A percentile compares a stretch with the other conserved stretches of the same genome.
phyloP scores from a whole-genome alignment of 345 rosid species.

The Cardamine chenopodiifolia region DNA sequence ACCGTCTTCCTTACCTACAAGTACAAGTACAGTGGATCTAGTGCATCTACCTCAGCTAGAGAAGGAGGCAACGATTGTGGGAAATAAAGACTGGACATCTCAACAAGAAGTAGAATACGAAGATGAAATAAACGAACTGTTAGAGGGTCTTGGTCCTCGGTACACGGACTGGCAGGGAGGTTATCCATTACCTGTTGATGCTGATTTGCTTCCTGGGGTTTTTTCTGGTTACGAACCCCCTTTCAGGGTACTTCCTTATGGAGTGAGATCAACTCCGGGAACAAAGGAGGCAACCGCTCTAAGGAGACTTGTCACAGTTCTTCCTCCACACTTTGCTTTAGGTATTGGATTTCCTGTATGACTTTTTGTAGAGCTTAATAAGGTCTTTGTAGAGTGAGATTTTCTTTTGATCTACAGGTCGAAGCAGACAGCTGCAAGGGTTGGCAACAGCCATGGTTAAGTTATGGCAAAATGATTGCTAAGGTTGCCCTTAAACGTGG shows the following conservation, averaged over 20 bases:
- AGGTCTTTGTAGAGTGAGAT: slow-evolving; percentile 25
- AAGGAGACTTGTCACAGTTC: slow-evolving; percentile 76
- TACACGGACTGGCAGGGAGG: slow-evolving; percentile 86
- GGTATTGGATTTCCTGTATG: slow-evolving; percentile 51
- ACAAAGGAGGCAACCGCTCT: slow-evolving; percentile 72
- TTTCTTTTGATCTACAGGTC: slow-evolving; percentile 54
- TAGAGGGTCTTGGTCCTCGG: slow-evolving; percentile 86
- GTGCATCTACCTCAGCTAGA: slow-evolving; percentile 40
- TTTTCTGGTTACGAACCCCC: slow-evolving; percentile 88
- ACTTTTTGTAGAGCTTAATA: slow-evolving; percentile 2
- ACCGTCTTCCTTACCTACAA: slow-evolving; percentile 35
- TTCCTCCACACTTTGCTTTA: slow-evolving; percentile 95
- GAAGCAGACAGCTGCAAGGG: slow-evolving; percentile 92
- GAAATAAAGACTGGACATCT: slow-evolving; percentile 40
- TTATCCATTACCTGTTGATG: slow-evolving; percentile 87
- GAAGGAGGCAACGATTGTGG: slow-evolving; percentile 33
- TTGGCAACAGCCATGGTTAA: slow-evolving; percentile 82
- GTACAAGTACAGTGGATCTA: slow-evolving; percentile 39
- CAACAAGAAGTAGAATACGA: slow-evolving; percentile 61
- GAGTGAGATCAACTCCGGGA: slow-evolving; percentile 71
- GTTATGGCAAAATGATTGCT: slow-evolving; percentile 83
- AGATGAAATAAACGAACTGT: slow-evolving; percentile 74
- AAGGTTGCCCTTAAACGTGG: slow-evolving; percentile 93
- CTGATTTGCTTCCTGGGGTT: slow-evolving; percentile 85
- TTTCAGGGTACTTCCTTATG: slow-evolving; percentile 86